phyloP scores from a whole-genome alignment of 805 yeast genomes.

The Cyberlindnera petersonii region DNA sequence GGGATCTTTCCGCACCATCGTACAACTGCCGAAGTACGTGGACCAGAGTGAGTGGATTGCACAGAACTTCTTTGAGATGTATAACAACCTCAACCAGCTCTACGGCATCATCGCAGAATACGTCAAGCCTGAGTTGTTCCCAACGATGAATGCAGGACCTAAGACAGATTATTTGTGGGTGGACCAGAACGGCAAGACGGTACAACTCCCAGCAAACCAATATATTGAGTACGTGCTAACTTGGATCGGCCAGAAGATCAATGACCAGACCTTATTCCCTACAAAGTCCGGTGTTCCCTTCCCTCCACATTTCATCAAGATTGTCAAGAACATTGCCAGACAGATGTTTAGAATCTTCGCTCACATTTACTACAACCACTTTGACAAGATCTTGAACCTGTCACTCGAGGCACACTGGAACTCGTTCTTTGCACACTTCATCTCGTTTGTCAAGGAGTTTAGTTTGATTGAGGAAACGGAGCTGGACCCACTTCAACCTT shows the following conservation, averaged over 20 bases:
- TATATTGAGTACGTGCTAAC: slow-evolving; percentile 89
- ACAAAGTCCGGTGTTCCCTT: slow-evolving; percentile 86
- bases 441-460: slow-evolving; percentile 82
- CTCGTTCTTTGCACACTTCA: slow-evolving; percentile 91
- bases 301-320: slow-evolving; percentile 78
- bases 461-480: slow-evolving; percentile 76
- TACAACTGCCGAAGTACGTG: slow-evolving; percentile 90
- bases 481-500: slow-evolving; percentile 67
- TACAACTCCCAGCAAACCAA: slow-evolving; percentile 86
- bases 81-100: slow-evolving; percentile 79
- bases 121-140: slow-evolving; percentile 83
- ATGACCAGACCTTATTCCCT: slow-evolving; percentile 88
- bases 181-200: slow-evolving; percentile 73
- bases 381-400: slow-evolving; percentile 87
- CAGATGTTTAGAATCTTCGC: slow-evolving; percentile 97
- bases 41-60: slow-evolving; percentile 97
- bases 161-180: slow-evolving; percentile 89
- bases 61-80: slow-evolving; percentile 83
- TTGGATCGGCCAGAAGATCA: slow-evolving; percentile 84
- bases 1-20: slow-evolving; percentile 94
- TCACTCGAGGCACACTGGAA: slow-evolving; percentile 97
- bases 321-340: slow-evolving; percentile 79
- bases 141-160: slow-evolving; percentile 96
- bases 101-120: slow-evolving; percentile 89
- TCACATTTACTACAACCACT: slow-evolving; percentile 90